Evolutionary conservation across 306 rosid species (phyloP), one percentile per base, ranked within the genome.

Genomic region (Cicer yamashitae): DNA sequence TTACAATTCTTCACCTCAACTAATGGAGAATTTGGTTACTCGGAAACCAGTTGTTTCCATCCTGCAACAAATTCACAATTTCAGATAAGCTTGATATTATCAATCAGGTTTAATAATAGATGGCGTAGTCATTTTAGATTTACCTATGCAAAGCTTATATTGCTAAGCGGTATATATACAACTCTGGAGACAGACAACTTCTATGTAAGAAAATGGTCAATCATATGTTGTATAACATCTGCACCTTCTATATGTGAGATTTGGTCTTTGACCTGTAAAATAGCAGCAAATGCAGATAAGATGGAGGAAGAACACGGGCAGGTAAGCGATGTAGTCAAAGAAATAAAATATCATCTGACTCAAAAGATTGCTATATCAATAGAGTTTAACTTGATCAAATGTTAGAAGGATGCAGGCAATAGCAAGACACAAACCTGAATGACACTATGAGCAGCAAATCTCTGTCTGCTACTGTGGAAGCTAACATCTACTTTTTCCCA

Each of bases 401-500:
- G 57, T 46, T 54, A 14, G 63, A 52, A 52, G 6, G 63, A 45
- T 51, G 56, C 5, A 66, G 57, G 48, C 3, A 44, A 41, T 30
- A 0, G 82, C 17, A 46, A 3, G 4, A 71, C 67, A 77, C 72
- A 57, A 51, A 94, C 99, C 98, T 96, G 99, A 82, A 96, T 96
- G 78, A 96, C 78, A 83, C 97, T 96, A 81, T 96, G 99, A 81
- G 99, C 96, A 78, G 99, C 97, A 87, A 88, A 91, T 73, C 90
- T 87, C 18, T 78, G 86, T 57, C 83, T 92, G 84, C 89, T 85
- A 65, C 86, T 75, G 71, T 86, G 99, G 73, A 96, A 96, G 82
- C 97, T 92, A 84, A 96, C 98, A 84, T 96, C 99, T 81, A 96
- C 85, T 78, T 96, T 96, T 77, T 96, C 94, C 99, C 99, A 96